Percentiles rank a stretch among this genome's conserved stretches.
phyloP scores from a whole-genome alignment of 495 filamentous ascomycete genomes.

The Neurospora sp. region DNA sequence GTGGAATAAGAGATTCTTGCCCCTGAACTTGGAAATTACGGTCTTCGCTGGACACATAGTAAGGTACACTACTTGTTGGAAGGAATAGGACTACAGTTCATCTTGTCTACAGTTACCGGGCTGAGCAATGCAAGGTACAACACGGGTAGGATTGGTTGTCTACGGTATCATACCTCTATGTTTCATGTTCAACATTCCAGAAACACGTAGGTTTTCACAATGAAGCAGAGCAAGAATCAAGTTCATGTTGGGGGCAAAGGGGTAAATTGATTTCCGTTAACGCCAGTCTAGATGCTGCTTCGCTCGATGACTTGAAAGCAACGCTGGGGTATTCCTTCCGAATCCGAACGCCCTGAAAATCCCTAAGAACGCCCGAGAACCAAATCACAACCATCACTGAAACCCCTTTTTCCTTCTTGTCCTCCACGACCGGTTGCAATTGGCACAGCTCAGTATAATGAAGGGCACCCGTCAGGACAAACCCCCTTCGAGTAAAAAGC shows the following conservation, averaged over 20 bases:
- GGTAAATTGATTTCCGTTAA: not conserved
- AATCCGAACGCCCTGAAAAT: not conserved
- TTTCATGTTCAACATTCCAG: not conserved
- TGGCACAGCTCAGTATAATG: too few relatives aligned
- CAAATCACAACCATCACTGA: not conserved
- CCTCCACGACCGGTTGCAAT: not conserved
- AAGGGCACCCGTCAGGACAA: not conserved
- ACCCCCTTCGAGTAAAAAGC: too few relatives aligned
- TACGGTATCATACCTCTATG: not conserved
- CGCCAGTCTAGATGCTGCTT: not conserved
- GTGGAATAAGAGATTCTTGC: not conserved
- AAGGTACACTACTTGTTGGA: not conserved
- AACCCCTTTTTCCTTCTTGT: not conserved
- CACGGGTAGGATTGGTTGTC: not conserved
- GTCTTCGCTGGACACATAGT: not conserved
- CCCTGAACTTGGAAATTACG: not conserved
- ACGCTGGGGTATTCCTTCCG: not conserved
- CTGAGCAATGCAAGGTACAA: not conserved
- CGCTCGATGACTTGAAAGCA: not conserved
- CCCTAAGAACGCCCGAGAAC: not conserved
- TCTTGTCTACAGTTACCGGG: not conserved
- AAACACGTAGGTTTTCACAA: not conserved
- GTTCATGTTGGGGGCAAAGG: not conserved
- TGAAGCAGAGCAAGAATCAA: not conserved
- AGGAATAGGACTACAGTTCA: not conserved